Base-by-base conservation (phyloP, 805 yeast species). In the Wickerhamomyces mucosus region DNA sequence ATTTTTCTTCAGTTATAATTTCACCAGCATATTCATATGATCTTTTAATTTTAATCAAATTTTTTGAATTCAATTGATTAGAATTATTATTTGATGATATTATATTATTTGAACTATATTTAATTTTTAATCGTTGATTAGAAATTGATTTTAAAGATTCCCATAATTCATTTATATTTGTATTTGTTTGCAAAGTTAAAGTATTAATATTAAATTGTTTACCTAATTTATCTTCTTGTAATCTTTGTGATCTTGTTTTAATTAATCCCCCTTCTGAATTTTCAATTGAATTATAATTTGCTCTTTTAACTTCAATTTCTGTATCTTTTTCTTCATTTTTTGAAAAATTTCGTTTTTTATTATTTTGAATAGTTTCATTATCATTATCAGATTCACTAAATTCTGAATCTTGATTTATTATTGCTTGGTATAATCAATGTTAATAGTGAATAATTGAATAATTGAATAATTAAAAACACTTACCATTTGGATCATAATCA, bases 21-120 rank as follows among this genome's bases (percentile, higher is more conserved):
- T 81, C 81, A 6, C 96, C 96, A 0, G 98, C 97, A 65, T 85
- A 89, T 35, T 82, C 80, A 51, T 83, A 89, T 3, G 77, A 72
- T 39, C 92, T 67, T 37, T 72, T 76, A 35, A 89, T 86, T 43
- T 74, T 72, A 34, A 89, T 69, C 49, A 67, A 67, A 31, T 76
- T 75, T 19, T 37, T 35, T 5, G 45, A 40, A 9, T 16, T 39
- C 16, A 32, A 36, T 35, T 33, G 49, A 32, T 33, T 35, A 7
- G 34, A 10, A 8, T 28, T 30, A 9, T 18, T 32, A 4, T 33
- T 29, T 15, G 34, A 19, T 7, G 38, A 29, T n/a, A n/a, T n/a
- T 15, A 32, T 25, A 3, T 41, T 29, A 7, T 39, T 35, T 8
- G 53, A 41, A 28, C 53, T 36, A 15, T 42, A 39, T 5, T 38